These are phyloP conservation scores for Ustilago trichophora DNA, from an alignment of 1,284 basidiomycete genomes.

Conservation along the genomic window DNA sequence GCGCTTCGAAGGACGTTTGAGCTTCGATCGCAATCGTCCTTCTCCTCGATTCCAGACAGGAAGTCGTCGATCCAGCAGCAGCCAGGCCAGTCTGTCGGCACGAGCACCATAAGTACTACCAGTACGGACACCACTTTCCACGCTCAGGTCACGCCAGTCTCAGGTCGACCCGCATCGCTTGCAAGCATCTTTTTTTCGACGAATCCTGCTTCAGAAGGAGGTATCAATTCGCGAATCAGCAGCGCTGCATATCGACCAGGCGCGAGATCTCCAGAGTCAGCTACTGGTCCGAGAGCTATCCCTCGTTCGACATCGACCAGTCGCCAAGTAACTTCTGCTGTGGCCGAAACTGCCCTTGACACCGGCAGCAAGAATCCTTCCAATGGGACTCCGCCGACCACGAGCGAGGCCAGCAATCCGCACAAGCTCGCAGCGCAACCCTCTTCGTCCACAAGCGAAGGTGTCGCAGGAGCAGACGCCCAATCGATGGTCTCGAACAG, in stretches of 20 bases:
- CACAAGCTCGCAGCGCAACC: slow-evolving; percentile 17
- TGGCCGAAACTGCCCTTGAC: background rate
- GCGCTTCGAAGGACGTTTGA: slow-evolving; percentile 30
- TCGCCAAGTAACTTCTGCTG: slow-evolving; percentile 6
- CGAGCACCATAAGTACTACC: slow-evolving; percentile 22
- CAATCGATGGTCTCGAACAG: slow-evolving; percentile 37
- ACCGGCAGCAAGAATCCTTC: background rate
- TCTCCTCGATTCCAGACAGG: slow-evolving; percentile 36
- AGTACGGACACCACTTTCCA: slow-evolving; percentile 46
- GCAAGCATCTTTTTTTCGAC: slow-evolving; percentile 48
- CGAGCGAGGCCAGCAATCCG: slow-evolving; percentile 1
- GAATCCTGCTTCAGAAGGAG: background rate
- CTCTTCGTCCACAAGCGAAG: slow-evolving; percentile 16
- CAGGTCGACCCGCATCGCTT: slow-evolving; percentile 46
- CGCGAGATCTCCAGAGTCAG: background rate
- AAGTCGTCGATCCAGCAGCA: slow-evolving; percentile 33
- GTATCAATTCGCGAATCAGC: slow-evolving; percentile 9
- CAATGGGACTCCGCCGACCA: slow-evolving; percentile 2
- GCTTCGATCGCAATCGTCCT: slow-evolving; percentile 36
- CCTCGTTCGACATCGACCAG: slow-evolving; percentile 12
- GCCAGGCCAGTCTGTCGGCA: slow-evolving; percentile 3
- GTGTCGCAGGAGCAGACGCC: slow-evolving; percentile 15
- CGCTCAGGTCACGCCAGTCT: slow-evolving; percentile 43
- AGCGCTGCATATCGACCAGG: background rate
- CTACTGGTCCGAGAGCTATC: slow-evolving; percentile 7